phyloP scores from a whole-genome alignment of 2,329 filamentous ascomycete genomes.

The Scytalidium lignicola region DNA sequence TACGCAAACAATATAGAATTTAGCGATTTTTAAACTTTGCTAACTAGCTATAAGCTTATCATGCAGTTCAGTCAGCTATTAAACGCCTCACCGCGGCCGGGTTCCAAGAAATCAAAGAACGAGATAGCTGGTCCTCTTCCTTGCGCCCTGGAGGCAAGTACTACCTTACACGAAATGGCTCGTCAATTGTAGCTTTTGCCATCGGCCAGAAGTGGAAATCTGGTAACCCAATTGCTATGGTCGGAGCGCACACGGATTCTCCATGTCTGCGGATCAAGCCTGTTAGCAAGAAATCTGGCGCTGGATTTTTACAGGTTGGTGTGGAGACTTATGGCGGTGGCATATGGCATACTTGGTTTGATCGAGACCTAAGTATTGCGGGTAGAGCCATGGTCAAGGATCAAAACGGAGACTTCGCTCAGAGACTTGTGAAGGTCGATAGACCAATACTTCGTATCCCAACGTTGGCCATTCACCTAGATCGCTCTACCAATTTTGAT shows the following conservation, averaged over 20 bases:
- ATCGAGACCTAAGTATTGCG: conserved; percentile 86
- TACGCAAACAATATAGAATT: conserved; percentile 39
- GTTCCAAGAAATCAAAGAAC: conserved; percentile 84
- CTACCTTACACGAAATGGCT: conserved; percentile 89
- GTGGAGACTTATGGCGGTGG: conserved; percentile 97
- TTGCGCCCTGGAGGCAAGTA: conserved; percentile 89
- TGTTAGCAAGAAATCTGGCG: conserved; percentile 79
- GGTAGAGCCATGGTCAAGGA: conserved; percentile 80
- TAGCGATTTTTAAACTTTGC: neutral
- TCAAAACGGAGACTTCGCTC: conserved; percentile 67
- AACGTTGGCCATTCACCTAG: conserved; percentile 88
- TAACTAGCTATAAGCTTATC: conserved; percentile 62
- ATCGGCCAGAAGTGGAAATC: conserved; percentile 87
- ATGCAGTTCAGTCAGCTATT: conserved; percentile 79
- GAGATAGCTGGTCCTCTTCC: conserved; percentile 77
- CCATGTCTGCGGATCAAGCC: conserved; percentile 90
- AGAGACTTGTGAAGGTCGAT: conserved; percentile 85
- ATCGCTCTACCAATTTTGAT: conserved; percentile 77
- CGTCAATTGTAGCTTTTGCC: conserved; percentile 87
- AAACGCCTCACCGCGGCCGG: conserved; percentile 74
- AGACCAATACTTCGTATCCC: conserved; percentile 88
- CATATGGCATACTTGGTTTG: conserved; percentile 98
- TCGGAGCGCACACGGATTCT: conserved; percentile 95
- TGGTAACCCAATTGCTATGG: conserved; percentile 85
- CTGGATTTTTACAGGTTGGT: conserved; percentile 88